A percentile compares a stretch with the other conserved stretches of the same genome.
Evolutionary conservation across 805 yeast species (phyloP).

Genomic region (Cyberlindnera galapagoensis): DNA sequence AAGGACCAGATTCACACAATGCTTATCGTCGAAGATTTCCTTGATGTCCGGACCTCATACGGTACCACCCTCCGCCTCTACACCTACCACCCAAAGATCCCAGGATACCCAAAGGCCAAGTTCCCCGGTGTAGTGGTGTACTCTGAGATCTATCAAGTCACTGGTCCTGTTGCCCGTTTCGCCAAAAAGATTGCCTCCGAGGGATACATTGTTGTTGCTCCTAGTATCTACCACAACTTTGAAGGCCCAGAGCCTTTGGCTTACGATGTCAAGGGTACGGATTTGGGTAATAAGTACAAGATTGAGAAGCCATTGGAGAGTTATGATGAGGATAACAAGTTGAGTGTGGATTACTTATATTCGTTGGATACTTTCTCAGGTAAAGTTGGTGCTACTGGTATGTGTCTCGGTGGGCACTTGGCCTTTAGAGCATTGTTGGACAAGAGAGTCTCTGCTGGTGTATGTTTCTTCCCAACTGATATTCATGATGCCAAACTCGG

Average conservation of each 20-base stretch:
- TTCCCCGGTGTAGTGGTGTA: conserved; percentile 78
- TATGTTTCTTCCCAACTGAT: conserved; percentile 77
- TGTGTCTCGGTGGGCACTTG: conserved; percentile 83
- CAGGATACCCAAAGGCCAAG: conserved; percentile 69
- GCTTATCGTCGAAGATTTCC: conserved; percentile 61
- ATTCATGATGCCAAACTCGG: conserved; percentile 67
- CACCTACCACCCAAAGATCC: conserved; percentile 60
- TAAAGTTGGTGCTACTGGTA: conserved; percentile 74
- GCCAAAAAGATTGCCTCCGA: conserved; percentile 75
- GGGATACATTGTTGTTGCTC: conserved; percentile 75
- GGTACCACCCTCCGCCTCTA: conserved; percentile 64
- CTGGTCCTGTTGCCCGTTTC: conserved; percentile 76
- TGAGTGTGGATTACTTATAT: conserved; percentile 57
- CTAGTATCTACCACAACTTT: conserved; percentile 74
- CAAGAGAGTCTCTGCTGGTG: conserved; percentile 55
- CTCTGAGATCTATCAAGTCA: conserved; percentile 76
- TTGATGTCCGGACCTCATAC: conserved; percentile 58
- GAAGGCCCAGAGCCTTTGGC: conserved; percentile 55
- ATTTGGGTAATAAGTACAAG: conserved; percentile 63
- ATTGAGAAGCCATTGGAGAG: conserved; percentile 59
- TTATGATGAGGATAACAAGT: conserved; percentile 67
- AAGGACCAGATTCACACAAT: conserved; percentile 28
- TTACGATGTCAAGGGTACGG: conserved; percentile 71
- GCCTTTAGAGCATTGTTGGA: conserved; percentile 71
- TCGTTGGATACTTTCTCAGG: conserved; percentile 61